These are phyloP conservation scores for Butyriboletus loyo DNA, from an alignment of 768 basidiomycete species.

Conservation along the genomic window DNA sequence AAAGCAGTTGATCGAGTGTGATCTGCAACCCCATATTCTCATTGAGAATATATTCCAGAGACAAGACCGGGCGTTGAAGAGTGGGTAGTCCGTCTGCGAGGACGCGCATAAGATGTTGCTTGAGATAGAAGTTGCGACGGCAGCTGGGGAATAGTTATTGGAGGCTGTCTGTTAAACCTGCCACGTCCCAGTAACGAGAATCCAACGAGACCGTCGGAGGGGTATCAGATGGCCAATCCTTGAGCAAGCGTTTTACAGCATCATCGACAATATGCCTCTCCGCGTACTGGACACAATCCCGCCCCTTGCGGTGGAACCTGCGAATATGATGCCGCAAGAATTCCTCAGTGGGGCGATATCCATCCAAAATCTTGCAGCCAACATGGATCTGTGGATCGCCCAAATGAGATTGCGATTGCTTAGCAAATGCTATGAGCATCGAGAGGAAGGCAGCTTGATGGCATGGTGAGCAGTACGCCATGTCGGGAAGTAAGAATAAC, in stretches of 20 bases:
- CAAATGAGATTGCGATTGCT: neutral
- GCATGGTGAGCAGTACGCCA: conserved; percentile 20
- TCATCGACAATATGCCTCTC: neutral
- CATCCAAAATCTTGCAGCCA: conserved; percentile 7
- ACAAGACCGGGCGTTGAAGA: rapidly evolving
- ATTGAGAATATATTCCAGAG: neutral
- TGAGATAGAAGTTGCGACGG: conserved; percentile 4
- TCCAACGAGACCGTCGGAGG: neutral
- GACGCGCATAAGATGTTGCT: neutral
- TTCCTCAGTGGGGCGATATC: conserved; percentile 3
- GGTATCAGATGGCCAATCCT: conserved; percentile 11
- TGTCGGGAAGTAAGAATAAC: neutral
- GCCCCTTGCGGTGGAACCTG: neutral
- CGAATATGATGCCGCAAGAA: neutral
- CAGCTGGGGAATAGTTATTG: conserved; percentile 1
- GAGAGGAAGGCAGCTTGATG: conserved; percentile 16
- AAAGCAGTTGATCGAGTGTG: neutral
- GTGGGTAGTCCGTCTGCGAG: neutral
- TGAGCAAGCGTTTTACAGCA: neutral
- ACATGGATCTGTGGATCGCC: neutral
- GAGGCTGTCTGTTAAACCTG: neutral
- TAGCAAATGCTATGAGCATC: conserved; percentile 29
- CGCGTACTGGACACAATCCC: too few species aligned
- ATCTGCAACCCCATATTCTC: neutral
- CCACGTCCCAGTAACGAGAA: neutral